Percentiles rank a stretch among this genome's conserved stretches.
phyloP scores from a whole-genome alignment of 495 filamentous ascomycete species.

The Neurospora sp. region DNA sequence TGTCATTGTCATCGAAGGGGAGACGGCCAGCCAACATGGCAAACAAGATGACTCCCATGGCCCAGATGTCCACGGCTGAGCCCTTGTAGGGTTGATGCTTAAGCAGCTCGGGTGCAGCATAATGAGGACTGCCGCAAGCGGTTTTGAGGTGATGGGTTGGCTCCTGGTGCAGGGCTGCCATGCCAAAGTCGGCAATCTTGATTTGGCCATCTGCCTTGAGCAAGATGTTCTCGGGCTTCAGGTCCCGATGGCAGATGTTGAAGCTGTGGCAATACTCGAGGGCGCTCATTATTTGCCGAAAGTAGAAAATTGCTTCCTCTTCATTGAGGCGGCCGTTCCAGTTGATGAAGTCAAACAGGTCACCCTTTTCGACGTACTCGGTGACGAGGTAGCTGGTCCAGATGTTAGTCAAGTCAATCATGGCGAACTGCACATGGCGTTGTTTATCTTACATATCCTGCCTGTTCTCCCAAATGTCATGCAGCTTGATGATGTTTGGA shows the following conservation, averaged over 20 bases:
- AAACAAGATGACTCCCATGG: slow-evolving; percentile 83
- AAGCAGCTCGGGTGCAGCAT: slow-evolving; percentile 87
- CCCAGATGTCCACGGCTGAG: slow-evolving; percentile 84
- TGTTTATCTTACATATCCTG: slow-evolving; percentile 67
- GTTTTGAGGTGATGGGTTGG: slow-evolving; percentile 63
- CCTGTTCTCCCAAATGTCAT: slow-evolving; percentile 94
- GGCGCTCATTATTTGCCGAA: slow-evolving; percentile 88
- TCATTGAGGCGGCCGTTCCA: slow-evolving; percentile 58
- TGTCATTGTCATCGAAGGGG: slow-evolving; percentile 63
- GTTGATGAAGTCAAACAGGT: slow-evolving; percentile 76
- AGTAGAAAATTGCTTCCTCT: slow-evolving; percentile 69
- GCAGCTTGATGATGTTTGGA: slow-evolving; percentile 80
- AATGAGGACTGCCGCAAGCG: slow-evolving; percentile 93
- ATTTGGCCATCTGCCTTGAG: slow-evolving; percentile 59
- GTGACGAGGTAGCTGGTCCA: slow-evolving; percentile 76
- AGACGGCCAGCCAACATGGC: slow-evolving; percentile 68
- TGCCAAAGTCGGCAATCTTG: slow-evolving; percentile 95
- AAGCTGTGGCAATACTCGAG: slow-evolving; percentile 87
- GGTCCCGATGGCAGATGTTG: slow-evolving; percentile 88
- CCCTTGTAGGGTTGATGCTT: slow-evolving; percentile 63
- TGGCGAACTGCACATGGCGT: not conserved
- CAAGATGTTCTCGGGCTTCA: slow-evolving; percentile 97
- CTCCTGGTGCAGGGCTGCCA: slow-evolving; percentile 84
- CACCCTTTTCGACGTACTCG: slow-evolving; percentile 87
- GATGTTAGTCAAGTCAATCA: slow-evolving; percentile 13